Evolutionary conservation across 148 eudicot genomes (phyloP), one percentile per base, ranked within the genome.

Genomic region (Diospyros lotus): DNA sequence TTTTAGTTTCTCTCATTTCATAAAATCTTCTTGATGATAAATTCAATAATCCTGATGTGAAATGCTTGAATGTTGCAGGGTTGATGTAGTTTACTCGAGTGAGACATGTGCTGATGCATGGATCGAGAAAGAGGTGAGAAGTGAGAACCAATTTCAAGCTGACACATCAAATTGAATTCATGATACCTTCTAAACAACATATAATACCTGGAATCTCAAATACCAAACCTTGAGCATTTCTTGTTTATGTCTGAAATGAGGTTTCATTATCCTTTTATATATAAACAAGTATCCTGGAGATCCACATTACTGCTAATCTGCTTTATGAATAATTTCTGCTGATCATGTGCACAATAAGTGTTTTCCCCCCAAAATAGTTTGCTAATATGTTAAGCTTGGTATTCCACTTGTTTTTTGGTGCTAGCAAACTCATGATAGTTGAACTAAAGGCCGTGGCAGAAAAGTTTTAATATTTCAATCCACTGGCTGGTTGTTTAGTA

Each of bases 21-120:
- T 48, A 38, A 38, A 15, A 38, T 66, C 14, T 67, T 63, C 69
- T 41, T n/a, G 56, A 66, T 40, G 15, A 52, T 54, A 17, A 56
- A 56, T 68, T 45, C 46, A 15, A 10, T 28, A 9, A 40, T 73
- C 52, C 63, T 79, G 74, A 74, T 73, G 69, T 71, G 58, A 60
- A 17, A 56, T 69, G 67, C 70, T 68, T 61, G 58, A 17, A 64
- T 84, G 51, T 83, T 89, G 89, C 91, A 95, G 99, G 58, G 85
- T 95, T 80, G 99, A 95, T 79, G 64, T 95, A 59, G 82, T 95
- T 8, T 95, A 68, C 80, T 82, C 97, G 18, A 84, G 83, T 75
- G 93, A 92, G 80, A 84, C 94, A 46, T 89, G 91, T 82, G 99
- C 99, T 68, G 99, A 95, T 91, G 82, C 94, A 65, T 95, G 99